Conservation (phyloP, 202 grass and related monocot species). For the Zoysia matrella region DNA sequence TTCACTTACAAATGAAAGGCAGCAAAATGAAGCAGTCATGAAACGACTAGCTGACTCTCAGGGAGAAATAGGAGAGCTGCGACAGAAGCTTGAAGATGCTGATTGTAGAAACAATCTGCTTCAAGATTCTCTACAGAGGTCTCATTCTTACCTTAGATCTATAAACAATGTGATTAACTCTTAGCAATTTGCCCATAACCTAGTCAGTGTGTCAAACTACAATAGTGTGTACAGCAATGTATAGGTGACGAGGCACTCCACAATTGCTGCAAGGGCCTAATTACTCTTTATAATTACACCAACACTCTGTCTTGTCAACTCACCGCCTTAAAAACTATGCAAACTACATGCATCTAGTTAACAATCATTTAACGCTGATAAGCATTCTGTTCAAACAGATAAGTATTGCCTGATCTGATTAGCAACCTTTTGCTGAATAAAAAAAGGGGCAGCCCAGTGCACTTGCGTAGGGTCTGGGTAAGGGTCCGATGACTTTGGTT, state of each 20-base stretch:
- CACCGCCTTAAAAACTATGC: background rate
- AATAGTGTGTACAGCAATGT: background rate
- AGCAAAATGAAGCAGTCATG: slow-evolving; percentile 58
- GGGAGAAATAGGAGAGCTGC: slow-evolving; percentile 52
- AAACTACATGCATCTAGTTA: slow-evolving; percentile 8
- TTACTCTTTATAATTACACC: background rate
- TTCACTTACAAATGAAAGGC: slow-evolving; percentile 61
- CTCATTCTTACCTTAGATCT: slow-evolving; percentile 46
- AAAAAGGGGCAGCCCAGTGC: too few relatives aligned
- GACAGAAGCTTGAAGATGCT: slow-evolving; percentile 59
- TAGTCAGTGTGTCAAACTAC: slow-evolving; percentile 35
- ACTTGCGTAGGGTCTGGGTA: too few relatives aligned
- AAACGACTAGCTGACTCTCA: slow-evolving; percentile 59
- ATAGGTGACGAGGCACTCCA: background rate
- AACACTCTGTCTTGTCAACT: background rate
- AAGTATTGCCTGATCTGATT: slow-evolving; percentile 16
- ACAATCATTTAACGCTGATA: slow-evolving; percentile 8
- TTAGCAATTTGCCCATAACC: slow-evolving; percentile 15
- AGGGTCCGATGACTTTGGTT: too few relatives aligned
- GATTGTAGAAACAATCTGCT: slow-evolving; percentile 55
- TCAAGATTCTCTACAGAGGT: slow-evolving; percentile 81
- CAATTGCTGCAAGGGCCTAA: background rate
- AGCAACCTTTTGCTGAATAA: slow-evolving; percentile 4
- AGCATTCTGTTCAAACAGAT: slow-evolving; percentile 14
- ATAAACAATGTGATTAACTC: slow-evolving; percentile 19